Evolutionary conservation across 768 basidiomycete species (phyloP), one percentile per base, ranked within the genome.

Genomic region (Boletus edulis): DNA sequence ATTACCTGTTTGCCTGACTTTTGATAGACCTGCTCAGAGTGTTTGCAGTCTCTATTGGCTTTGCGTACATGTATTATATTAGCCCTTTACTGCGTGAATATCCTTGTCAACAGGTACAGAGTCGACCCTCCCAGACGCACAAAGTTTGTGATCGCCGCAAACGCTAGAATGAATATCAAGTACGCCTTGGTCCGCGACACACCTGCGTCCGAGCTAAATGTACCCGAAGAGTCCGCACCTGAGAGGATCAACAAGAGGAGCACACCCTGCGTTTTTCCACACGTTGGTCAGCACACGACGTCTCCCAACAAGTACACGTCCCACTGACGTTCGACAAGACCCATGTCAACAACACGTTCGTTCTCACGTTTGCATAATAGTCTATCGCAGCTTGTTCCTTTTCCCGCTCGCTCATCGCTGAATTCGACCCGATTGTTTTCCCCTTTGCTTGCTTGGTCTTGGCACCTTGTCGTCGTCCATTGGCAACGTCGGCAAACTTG

Each of bases 341-440:
- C 93, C 93, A 94, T 4, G 80, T 74, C 52, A 95, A 75, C 42
- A 95, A 70, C 34, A 79, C 88, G 72, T 94, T 93, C 8, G 91
- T 93, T 59, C 92, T 76, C 51, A 94, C 89, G 62, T 85, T 86
- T 1, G 91, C 90, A 69, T 94, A 95, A 72, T 94, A 94, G 61
- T 92, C 90, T 65, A 85, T 87, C 11, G 89, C 89, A 2, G 79
- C 80, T 58, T 85, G 80, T 60, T 92, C 89, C 65, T 78, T 83
- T 68, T 91, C 89, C 13, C 81, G 79, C 17, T 76, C 71, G 24
- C 69, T 81, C 55, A 72, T 70, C 35, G 22, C 57, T 29, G 22
- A 4, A 24, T 61, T 66, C 5, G 62, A 49, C 50, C 47, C 22
- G 0, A 24, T 70, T 4, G n/a, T 66, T 15, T 59, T 59, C 3